Evolutionary conservation across 768 basidiomycete species (phyloP).

Genomic region (Daedaleopsis sinensis): DNA sequence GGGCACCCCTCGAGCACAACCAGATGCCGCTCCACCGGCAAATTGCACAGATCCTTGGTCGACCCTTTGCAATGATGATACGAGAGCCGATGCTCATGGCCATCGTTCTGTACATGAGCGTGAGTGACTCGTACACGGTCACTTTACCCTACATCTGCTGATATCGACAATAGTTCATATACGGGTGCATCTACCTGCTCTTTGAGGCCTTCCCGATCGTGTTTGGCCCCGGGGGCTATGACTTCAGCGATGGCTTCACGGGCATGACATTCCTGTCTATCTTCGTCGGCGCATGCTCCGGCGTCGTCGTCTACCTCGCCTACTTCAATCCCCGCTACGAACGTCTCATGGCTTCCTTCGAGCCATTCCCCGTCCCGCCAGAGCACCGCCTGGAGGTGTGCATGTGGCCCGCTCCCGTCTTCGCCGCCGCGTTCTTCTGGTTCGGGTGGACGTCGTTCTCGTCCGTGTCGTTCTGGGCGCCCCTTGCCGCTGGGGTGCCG

Average conservation of each 20-base stretch:
- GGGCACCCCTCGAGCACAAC: conserved; percentile 53
- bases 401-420: conserved; percentile 54
- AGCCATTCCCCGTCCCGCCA: conserved; percentile 63
- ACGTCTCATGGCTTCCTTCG: conserved; percentile 42
- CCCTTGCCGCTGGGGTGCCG: conserved; percentile 50
- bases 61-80: conserved; percentile 65
- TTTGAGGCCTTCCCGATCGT: conserved; percentile 70
- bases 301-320: conserved; percentile 40
- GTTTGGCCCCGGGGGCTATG: conserved; percentile 50
- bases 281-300: conserved; percentile 45
- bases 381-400: conserved; percentile 59
- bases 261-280: conserved; percentile 67
- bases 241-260: conserved; percentile 55
- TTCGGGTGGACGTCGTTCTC: conserved; percentile 69
- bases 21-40: conserved; percentile 44
- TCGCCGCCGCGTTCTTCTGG: conserved; percentile 66
- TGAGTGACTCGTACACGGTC: conserved; percentile 30
- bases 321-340: conserved; percentile 56
- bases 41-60: conserved; percentile 48
- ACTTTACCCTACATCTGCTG: neutral
- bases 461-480: conserved; percentile 54
- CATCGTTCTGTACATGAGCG: conserved; percentile 62
- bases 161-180: conserved; percentile 48
- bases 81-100: conserved; percentile 69
- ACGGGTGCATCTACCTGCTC: conserved; percentile 62